A percentile compares a stretch with the other conserved stretches of the same genome.
Conservation (phyloP, 1,284 basidiomycete species). For the Rhodotorula sp. region DNA sequence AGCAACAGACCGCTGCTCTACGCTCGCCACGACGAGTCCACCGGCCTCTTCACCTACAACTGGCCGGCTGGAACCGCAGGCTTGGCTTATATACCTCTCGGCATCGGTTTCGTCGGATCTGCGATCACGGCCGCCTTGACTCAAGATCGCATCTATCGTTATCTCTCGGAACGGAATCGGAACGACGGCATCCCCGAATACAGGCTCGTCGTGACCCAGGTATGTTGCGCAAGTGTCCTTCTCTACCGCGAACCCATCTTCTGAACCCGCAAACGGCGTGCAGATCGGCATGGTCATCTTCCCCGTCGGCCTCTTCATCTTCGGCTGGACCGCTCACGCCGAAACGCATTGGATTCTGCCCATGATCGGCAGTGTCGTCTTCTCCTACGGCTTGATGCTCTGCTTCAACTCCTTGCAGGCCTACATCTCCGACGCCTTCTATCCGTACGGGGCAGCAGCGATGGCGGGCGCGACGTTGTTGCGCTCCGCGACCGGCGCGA, state of each 20-base stretch:
- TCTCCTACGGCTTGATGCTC: constrained; percentile 36
- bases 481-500: constrained; percentile 50
- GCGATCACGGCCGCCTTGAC: constrained; percentile 49
- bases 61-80: constrained; percentile 51
- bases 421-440: constrained; percentile 28
- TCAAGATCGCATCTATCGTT: constrained; percentile 53
- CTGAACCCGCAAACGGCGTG: too few relatives aligned
- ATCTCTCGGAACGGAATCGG: constrained; percentile 45
- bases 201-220: constrained; percentile 40
- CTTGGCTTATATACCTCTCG: constrained; percentile 52
- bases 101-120: constrained; percentile 51
- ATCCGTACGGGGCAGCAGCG: constrained; percentile 54
- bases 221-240: background rate
- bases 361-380: constrained; percentile 46
- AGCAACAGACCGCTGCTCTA: constrained; percentile 51
- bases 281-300: constrained; percentile 53
- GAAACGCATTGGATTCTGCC: constrained; percentile 52
- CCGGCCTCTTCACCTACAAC: constrained; percentile 50
- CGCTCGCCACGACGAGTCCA: constrained; percentile 45
- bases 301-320: constrained; percentile 52
- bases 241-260: too few relatives aligned
- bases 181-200: constrained; percentile 51
- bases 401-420: constrained; percentile 39
- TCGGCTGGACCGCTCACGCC: constrained; percentile 50
- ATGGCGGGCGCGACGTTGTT: constrained; percentile 50